Evolutionary conservation across 2,329 filamentous ascomycete species (phyloP), one percentile per base, ranked within the genome.

Genomic region (Epichloe glyceriae): DNA sequence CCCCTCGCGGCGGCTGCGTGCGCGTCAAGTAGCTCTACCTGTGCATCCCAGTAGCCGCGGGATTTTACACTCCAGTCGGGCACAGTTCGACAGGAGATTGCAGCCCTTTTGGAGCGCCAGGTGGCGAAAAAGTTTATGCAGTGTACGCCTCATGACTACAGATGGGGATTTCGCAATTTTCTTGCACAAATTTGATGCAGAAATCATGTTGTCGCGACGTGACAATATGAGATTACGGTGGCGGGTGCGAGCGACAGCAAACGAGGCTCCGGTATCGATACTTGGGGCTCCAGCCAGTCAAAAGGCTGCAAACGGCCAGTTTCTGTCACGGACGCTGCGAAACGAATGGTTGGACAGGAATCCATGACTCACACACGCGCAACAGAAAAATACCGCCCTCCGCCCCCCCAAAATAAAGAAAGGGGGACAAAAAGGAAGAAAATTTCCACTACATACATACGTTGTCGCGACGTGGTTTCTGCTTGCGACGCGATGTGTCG

Each of bases 271-370:
- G 45, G 56, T 55, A 57, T 47, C 49, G 42, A 54, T 57, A 63
- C 60, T 55, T 60, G 52, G 49, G 52, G 41, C 35, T 51, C 51
- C 54, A 59, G 59, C 63, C 64, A 66, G 55, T 64, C 55, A 65
- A 54, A 54, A 57, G 56, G 57, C 57, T 60, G 62, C 58, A 64
- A 62, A 57, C 59, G 57, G 56, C 61, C 54, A 61, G 59, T 56
- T 58, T 61, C 57, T 54, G 54, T 30, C 58, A 54, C 52, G 48
- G 52, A 55, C 58, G 52, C 55, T 49, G 53, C 55, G 58, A 51
- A 44, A 52, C 50, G 55, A 47, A 57, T 54, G 56, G 55, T 60
- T 59, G 57, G 56, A 53, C 53, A 44, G 52, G 50, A 56, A 50
- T 60, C 57, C 53, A 62, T 62, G 61, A 62, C 61, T 62, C 61